Conservation (phyloP, 1,284 basidiomycete species). For the Marasmius fiardii region DNA sequence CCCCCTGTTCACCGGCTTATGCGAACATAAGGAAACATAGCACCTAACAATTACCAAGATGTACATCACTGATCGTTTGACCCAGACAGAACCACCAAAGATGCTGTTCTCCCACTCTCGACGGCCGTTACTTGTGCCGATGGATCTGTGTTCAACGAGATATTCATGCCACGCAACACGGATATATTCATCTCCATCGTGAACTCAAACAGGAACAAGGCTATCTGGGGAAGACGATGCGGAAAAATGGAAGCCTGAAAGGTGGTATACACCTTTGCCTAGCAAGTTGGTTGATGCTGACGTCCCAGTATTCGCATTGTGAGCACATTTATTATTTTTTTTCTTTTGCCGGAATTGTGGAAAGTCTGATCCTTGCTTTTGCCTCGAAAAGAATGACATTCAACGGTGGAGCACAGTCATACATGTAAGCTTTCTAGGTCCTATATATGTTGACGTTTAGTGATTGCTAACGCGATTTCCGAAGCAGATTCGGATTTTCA, state of each 20-base stretch:
- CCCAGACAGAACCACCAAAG: conserved; percentile 17
- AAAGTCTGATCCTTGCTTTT: too few relatives aligned
- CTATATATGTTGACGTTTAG: neutral
- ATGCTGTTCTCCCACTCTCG: conserved; percentile 22
- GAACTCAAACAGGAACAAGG: conserved; percentile 35
- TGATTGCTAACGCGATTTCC: neutral
- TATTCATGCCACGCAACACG: conserved; percentile 29
- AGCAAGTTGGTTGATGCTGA: conserved; percentile 24
- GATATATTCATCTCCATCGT: conserved; percentile 36
- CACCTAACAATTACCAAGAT: neutral
- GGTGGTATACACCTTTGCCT: conserved; percentile 36
- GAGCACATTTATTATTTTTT: too few relatives aligned
- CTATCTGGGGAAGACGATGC: conserved; percentile 33
- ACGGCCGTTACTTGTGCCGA: conserved; percentile 22
- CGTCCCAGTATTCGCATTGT: conserved; percentile 32
- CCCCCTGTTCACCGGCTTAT: neutral
- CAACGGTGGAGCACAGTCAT: conserved; percentile 25
- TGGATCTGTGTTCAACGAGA: conserved; percentile 18
- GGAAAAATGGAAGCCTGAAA: conserved; percentile 36
- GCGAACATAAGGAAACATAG: neutral
- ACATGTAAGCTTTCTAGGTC: conserved; percentile 24
- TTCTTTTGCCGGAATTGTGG: neutral
- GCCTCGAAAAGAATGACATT: conserved; percentile 35
- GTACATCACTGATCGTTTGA: neutral
- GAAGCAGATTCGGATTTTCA: conserved; percentile 29